Percentiles rank a stretch among this genome's conserved stretches.
Evolutionary conservation across 148 eudicot genomes (phyloP).

Genomic region (Cornus florida): DNA sequence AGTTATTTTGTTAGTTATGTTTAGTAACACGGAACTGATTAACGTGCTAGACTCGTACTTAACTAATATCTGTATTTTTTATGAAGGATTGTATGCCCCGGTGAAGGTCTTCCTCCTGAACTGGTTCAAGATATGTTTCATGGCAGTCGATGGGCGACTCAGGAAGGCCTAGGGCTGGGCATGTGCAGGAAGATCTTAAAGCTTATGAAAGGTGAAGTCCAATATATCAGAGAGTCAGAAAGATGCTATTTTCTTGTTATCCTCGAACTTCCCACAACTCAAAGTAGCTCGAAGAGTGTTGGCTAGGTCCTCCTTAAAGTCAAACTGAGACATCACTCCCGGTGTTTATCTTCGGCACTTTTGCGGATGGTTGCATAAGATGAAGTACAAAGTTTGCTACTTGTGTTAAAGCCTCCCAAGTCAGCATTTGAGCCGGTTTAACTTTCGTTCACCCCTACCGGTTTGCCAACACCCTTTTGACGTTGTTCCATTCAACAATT

Average conservation of each 20-base stretch:
- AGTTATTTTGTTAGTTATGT: neutral
- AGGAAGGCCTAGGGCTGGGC: slow-evolving; percentile 89
- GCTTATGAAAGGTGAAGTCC: slow-evolving; percentile 89
- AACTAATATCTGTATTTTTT: slow-evolving; percentile 3
- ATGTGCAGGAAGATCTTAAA: slow-evolving; percentile 79
- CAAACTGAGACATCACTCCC: neutral
- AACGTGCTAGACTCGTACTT: neutral
- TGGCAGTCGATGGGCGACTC: slow-evolving; percentile 69
- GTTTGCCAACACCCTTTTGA: neutral
- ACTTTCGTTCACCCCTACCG: neutral
- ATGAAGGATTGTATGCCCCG: slow-evolving; percentile 78
- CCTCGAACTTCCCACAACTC: slow-evolving; percentile 66
- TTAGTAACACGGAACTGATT: neutral
- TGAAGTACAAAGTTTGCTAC: neutral
- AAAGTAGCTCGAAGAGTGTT: slow-evolving; percentile 26
- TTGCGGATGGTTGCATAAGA: slow-evolving; percentile 1
- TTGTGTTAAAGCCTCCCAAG: slow-evolving; percentile 5
- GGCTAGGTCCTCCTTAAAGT: slow-evolving; percentile 19
- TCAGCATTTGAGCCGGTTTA: neutral
- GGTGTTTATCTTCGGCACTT: neutral
- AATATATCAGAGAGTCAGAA: slow-evolving; percentile 90
- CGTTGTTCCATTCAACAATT: neutral
- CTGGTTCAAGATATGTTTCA: slow-evolving; percentile 92
- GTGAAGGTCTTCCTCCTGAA: slow-evolving; percentile 88
- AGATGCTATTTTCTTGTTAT: slow-evolving; percentile 71